These are phyloP conservation scores for Xylariaceae sp. DNA, from an alignment of 2,329 filamentous ascomycete genomes.

Conservation along the genomic window DNA sequence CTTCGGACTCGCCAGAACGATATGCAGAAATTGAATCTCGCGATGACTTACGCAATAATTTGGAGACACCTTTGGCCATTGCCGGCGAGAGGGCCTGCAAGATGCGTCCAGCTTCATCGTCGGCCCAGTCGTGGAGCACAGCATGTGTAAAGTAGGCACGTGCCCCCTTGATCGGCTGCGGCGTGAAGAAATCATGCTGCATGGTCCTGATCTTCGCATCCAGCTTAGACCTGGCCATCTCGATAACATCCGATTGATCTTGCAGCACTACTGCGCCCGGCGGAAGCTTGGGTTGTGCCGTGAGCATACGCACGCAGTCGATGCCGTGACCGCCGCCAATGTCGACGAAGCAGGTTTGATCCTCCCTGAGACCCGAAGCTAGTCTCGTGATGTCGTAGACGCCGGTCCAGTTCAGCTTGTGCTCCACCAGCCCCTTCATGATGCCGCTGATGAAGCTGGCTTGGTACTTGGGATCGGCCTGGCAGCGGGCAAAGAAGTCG, in stretches of 20 bases:
- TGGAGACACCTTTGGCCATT: no score
- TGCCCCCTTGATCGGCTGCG: slow-evolving; percentile 23
- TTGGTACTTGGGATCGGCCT: slow-evolving; percentile 8
- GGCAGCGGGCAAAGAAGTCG: slow-evolving; percentile 16
- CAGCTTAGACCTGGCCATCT: background rate
- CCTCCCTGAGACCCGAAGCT: slow-evolving; percentile 14
- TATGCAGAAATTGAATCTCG: no score
- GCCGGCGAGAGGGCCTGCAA: slow-evolving; percentile 24
- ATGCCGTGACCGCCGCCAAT: slow-evolving; percentile 36
- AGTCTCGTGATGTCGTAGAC: slow-evolving; percentile 17
- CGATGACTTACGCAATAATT: no score
- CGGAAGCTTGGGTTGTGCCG: slow-evolving; percentile 22
- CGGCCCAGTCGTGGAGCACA: slow-evolving; percentile 37
- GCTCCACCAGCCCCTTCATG: slow-evolving; percentile 12
- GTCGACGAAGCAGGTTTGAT: slow-evolving; percentile 27
- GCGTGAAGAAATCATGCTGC: slow-evolving; percentile 27
- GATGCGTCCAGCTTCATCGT: slow-evolving; percentile 27
- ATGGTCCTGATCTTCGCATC: slow-evolving; percentile 19
- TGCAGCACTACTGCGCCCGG: slow-evolving; percentile 31
- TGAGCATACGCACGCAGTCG: slow-evolving; percentile 27
- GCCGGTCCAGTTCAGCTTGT: slow-evolving; percentile 16
- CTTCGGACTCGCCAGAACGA: no score
- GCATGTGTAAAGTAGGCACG: slow-evolving; percentile 27
- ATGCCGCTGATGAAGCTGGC: slow-evolving; percentile 16
- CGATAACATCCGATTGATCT: slow-evolving; percentile 29